phyloP scores from a whole-genome alignment of 768 basidiomycete genomes.

The Austroboletus eburneus region DNA sequence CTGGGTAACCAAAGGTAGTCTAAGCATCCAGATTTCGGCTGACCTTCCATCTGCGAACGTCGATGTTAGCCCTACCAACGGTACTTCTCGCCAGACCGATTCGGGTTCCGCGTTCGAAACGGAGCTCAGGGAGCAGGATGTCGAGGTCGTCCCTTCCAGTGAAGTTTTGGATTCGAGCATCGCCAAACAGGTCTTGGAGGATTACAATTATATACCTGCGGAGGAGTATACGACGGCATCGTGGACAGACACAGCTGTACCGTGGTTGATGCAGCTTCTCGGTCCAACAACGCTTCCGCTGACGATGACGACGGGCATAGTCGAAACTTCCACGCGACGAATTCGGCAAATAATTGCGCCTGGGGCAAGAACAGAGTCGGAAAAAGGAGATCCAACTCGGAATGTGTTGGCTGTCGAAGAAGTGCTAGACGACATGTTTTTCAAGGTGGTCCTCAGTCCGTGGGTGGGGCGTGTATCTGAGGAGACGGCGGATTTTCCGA shows the following conservation, averaged over 20 bases:
- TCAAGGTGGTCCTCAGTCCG: conserved; percentile 47
- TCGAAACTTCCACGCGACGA: conserved; percentile 59
- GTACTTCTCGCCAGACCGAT: not conserved
- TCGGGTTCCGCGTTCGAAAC: conserved; percentile 32
- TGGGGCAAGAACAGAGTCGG: conserved; percentile 3
- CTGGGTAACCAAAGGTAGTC: conserved; percentile 44
- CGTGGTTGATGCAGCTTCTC: conserved; percentile 38
- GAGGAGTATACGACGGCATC: conserved; percentile 26
- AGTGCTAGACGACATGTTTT: conserved; percentile 39
- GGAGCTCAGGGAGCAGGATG: conserved; percentile 33
- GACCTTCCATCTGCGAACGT: not conserved
- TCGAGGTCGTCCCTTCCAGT: conserved; percentile 22
- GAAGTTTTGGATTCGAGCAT: conserved; percentile 27
- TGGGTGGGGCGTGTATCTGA: conserved; percentile 38
- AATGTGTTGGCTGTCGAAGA: conserved; percentile 35
- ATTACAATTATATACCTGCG: conserved; percentile 18
- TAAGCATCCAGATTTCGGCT: conserved; percentile 20
- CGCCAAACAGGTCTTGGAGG: conserved; percentile 28
- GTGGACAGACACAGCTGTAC: conserved; percentile 25
- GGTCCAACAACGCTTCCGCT: conserved; percentile 55
- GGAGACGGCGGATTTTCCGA: conserved; percentile 33
- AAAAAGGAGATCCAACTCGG: not conserved
- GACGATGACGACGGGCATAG: conserved; percentile 57
- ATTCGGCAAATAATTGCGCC: conserved; percentile 46
- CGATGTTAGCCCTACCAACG: not conserved